These are phyloP conservation scores for Psilocybe cyanescens DNA, from an alignment of 768 basidiomycete species.

Conservation along the genomic window DNA sequence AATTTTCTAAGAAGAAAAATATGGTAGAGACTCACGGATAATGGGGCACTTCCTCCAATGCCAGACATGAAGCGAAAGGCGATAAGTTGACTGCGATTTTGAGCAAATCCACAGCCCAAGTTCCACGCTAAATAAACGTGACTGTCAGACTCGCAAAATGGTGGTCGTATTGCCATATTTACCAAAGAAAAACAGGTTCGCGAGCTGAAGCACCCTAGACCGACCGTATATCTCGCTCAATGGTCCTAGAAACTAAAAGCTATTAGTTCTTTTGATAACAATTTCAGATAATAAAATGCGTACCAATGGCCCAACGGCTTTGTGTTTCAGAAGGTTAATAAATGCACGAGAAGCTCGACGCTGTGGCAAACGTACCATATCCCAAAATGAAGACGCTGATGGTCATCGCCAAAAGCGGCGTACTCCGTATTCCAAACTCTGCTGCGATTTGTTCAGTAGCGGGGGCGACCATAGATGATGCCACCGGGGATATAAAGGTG, in stretches of 20 bases:
- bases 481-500: conserved; percentile 69
- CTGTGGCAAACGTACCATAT: conserved; percentile 46
- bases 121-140: conserved; percentile 53
- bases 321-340: background rate
- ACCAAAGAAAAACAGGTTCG: conserved; percentile 73
- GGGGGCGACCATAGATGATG: conserved; percentile 78
- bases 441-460: conserved; percentile 53
- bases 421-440: conserved; percentile 57
- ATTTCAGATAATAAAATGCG: conserved; percentile 8
- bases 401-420: conserved; percentile 55
- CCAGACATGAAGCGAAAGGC: conserved; percentile 74
- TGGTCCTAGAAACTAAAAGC: conserved; percentile 54
- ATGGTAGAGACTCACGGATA: conserved; percentile 45
- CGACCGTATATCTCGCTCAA: conserved; percentile 76
- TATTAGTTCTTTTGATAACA: background rate
- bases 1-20: conserved; percentile 32
- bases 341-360: too few species aligned
- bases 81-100: conserved; percentile 58
- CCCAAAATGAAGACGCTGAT: conserved; percentile 57
- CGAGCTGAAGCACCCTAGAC: conserved; percentile 57
- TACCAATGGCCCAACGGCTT: conserved; percentile 58
- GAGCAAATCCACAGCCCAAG: conserved; percentile 65
- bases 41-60: conserved; percentile 73
- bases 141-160: background rate
- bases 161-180: conserved; percentile 6